These are phyloP conservation scores for Fulvia fulva DNA, from an alignment of 2,329 filamentous ascomycete genomes.

Conservation along the genomic window DNA sequence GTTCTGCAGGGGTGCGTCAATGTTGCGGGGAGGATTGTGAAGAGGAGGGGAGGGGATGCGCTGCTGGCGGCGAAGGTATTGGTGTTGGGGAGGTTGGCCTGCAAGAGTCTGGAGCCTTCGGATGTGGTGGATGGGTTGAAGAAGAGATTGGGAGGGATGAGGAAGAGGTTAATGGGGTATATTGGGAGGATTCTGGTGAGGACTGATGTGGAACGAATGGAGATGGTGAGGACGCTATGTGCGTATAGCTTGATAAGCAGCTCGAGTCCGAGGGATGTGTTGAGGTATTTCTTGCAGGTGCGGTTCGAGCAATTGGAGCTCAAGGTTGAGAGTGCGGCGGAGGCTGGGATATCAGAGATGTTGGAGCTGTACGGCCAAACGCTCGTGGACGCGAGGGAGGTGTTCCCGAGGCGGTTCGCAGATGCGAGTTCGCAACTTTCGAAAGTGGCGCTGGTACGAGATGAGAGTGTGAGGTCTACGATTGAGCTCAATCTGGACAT, in stretches of 20 bases:
- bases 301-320: conserved; percentile 64
- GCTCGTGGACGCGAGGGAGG: conserved; percentile 68
- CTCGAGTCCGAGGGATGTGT: conserved; percentile 72
- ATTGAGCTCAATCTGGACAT: conserved; percentile 74
- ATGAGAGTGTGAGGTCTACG: conserved; percentile 60
- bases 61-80: conserved; percentile 60
- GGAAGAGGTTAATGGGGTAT: conserved; percentile 61
- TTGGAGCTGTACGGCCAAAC: conserved; percentile 73
- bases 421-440: conserved; percentile 68
- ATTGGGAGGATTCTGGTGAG: conserved; percentile 53
- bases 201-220: conserved; percentile 36
- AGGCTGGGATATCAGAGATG: conserved; percentile 57
- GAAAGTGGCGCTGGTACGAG: conserved; percentile 65
- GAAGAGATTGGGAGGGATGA: conserved; percentile 59
- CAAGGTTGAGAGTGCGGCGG: conserved; percentile 52
- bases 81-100: conserved; percentile 69
- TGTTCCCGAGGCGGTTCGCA: conserved; percentile 69
- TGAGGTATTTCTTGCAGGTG: conserved; percentile 73
- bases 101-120: conserved; percentile 61
- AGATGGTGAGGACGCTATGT: conserved; percentile 69
- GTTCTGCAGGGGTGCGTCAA: conserved; percentile 55
- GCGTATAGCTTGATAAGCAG: conserved; percentile 80
- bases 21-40: conserved; percentile 52
- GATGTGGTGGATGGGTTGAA: conserved; percentile 60
- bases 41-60: conserved; percentile 46